These are phyloP conservation scores for Naganishia albida DNA, from an alignment of 1,284 basidiomycete genomes.

Conservation along the genomic window DNA sequence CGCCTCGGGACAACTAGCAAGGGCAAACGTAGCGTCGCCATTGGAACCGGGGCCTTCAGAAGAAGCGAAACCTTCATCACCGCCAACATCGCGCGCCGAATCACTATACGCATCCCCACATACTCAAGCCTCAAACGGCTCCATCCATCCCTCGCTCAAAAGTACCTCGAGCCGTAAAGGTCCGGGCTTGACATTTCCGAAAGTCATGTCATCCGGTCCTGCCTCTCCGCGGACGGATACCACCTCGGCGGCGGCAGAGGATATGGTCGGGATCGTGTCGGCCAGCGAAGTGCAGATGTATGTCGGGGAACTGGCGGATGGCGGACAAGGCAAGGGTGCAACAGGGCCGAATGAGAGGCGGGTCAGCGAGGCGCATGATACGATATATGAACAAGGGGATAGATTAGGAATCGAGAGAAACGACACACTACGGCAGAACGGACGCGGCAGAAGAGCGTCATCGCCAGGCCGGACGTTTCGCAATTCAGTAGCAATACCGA, in stretches of 20 bases:
- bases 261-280: constrained; percentile 9
- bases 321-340: too few species aligned
- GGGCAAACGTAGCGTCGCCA: not conserved
- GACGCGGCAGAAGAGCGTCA: constrained; percentile 17
- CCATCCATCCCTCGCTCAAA: constrained; percentile 10
- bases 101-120: constrained; percentile 3
- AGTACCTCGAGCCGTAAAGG: constrained; percentile 1
- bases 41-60: not conserved
- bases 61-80: not conserved
- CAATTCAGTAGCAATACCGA: not conserved
- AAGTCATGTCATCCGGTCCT: constrained; percentile 13
- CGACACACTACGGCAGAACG: not conserved
- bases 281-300: not conserved
- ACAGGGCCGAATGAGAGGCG: constrained; percentile 2
- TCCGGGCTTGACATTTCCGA: constrained; percentile 3
- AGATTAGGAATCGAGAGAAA: not conserved
- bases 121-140: not conserved
- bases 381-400: not conserved
- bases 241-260: constrained; percentile 14
- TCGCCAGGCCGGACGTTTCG: constrained; percentile 8
- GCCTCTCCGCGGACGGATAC: constrained; percentile 15
- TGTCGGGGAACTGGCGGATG: not conserved
- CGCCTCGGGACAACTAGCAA: not conserved
- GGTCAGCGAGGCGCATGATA: constrained; percentile 4
- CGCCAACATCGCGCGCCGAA: not conserved